These are phyloP conservation scores for Toxoplasma gondii DNA, from an alignment of 169 alveolate genomes.

Conservation along the genomic window DNA sequence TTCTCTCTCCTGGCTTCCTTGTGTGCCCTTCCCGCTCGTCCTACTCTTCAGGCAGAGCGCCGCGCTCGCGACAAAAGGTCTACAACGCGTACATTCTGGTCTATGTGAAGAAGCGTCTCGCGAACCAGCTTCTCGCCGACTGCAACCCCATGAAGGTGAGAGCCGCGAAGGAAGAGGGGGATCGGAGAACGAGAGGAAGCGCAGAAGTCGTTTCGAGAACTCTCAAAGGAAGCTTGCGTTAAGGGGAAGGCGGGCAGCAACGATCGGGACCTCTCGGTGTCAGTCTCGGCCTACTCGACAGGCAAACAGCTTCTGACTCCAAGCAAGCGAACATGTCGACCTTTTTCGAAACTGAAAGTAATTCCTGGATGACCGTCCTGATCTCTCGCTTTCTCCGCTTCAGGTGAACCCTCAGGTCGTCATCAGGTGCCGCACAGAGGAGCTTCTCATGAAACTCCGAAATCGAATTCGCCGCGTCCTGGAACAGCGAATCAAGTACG, in stretches of 20 bases:
- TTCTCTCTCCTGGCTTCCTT: too few species aligned
- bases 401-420: constrained; percentile 61
- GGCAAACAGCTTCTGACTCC: too few species aligned
- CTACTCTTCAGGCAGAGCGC: not conserved
- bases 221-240: too few species aligned
- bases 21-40: too few species aligned
- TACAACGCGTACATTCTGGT: constrained; percentile 84
- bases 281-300: not conserved
- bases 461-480: constrained; percentile 50
- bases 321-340: too few species aligned
- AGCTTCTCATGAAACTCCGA: constrained; percentile 49
- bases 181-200: too few species aligned
- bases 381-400: not conserved
- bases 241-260: too few species aligned
- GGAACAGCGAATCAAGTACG: constrained; percentile 51
- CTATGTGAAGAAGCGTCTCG: constrained; percentile 89
- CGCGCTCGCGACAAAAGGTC: constrained; percentile 45
- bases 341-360: too few species aligned
- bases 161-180: too few species aligned
- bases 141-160: constrained; percentile 58
- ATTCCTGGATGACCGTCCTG: too few species aligned
- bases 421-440: constrained; percentile 57
- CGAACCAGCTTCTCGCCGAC: constrained; percentile 79
- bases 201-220: too few species aligned
- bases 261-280: too few species aligned